These are phyloP conservation scores for Lentinula novae-zelandiae DNA, from an alignment of 1,284 basidiomycete genomes.

Conservation along the genomic window DNA sequence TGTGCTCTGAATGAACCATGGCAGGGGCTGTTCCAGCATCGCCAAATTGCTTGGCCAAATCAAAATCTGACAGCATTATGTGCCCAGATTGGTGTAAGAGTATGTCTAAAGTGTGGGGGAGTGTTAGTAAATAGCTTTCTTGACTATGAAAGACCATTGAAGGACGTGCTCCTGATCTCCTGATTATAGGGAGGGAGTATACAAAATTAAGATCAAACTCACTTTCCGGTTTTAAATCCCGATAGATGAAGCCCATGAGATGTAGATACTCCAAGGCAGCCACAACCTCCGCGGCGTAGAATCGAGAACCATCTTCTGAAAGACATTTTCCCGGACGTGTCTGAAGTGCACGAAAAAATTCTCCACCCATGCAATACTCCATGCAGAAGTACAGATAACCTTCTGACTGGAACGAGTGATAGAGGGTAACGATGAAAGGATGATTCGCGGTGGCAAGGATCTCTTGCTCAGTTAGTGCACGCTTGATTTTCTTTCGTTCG, in stretches of 20 bases:
- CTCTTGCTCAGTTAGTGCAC: conserved; percentile 94
- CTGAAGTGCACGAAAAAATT: conserved; percentile 97
- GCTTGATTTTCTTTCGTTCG: conserved; percentile 96
- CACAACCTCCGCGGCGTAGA: conserved; percentile 98
- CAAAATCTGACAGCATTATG: conserved; percentile 99
- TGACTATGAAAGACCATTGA: background rate
- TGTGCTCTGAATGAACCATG: conserved; percentile 84
- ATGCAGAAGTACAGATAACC: conserved; percentile 97
- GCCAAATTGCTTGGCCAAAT: conserved; percentile 93
- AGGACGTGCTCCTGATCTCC: background rate
- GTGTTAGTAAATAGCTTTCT: background rate
- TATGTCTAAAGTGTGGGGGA: conserved; percentile 64
- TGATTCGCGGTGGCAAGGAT: conserved; percentile 96
- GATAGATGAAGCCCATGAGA: conserved; percentile 99
- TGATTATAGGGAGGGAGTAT: background rate
- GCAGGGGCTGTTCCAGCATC: conserved; percentile 81
- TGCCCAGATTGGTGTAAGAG: conserved; percentile 98
- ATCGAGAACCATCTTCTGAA: conserved; percentile 91
- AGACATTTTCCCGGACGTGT: conserved; percentile 95
- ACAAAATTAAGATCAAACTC: conserved; percentile 31
- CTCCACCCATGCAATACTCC: conserved; percentile 99
- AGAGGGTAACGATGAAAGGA: conserved; percentile 95
- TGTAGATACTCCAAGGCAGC: conserved; percentile 98
- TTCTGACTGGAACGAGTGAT: conserved; percentile 98
- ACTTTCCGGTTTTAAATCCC: conserved; percentile 99